Evolutionary conservation across 495 filamentous ascomycete genomes (phyloP).

Genomic region (Hyaloscypha variabilis): DNA sequence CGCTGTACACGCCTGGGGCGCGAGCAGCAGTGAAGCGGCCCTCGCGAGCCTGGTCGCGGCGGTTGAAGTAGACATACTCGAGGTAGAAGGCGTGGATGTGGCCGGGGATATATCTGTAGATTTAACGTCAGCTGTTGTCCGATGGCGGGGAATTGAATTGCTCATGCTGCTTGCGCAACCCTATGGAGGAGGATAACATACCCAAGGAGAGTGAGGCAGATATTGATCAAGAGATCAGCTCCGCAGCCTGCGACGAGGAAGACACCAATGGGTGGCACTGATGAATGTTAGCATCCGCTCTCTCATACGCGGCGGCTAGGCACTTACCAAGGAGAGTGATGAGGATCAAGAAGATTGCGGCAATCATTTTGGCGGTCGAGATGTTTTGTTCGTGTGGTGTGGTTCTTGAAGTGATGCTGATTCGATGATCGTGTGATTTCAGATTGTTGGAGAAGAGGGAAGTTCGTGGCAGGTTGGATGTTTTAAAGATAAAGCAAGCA

Average conservation of each 20-base stretch:
- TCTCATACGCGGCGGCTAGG: neutral
- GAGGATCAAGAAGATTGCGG: constrained; percentile 28
- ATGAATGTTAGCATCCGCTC: constrained; percentile 4
- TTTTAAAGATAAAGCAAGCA: neutral
- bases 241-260: constrained; percentile 90
- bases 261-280: constrained; percentile 75
- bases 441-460: neutral
- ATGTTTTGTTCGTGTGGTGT: neutral
- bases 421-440: neutral
- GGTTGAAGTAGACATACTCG: constrained; percentile 84
- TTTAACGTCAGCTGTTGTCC: neutral
- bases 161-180: neutral
- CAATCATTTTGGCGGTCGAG: constrained; percentile 5
- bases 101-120: constrained; percentile 69
- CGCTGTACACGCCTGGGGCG: constrained; percentile 81
- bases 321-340: constrained; percentile 29
- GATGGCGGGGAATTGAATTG: neutral
- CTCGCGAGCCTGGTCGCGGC: constrained; percentile 57
- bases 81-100: constrained; percentile 93
- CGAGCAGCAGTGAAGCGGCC: constrained; percentile 51
- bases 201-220: constrained; percentile 83
- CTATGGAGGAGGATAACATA: constrained; percentile 45
- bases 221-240: constrained; percentile 89
- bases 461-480: neutral
- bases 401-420: neutral